Percentiles rank a stretch among this genome's conserved stretches.
These are phyloP conservation scores for Mycena chlorophos DNA, from an alignment of 768 basidiomycete species.

Conservation along the genomic window DNA sequence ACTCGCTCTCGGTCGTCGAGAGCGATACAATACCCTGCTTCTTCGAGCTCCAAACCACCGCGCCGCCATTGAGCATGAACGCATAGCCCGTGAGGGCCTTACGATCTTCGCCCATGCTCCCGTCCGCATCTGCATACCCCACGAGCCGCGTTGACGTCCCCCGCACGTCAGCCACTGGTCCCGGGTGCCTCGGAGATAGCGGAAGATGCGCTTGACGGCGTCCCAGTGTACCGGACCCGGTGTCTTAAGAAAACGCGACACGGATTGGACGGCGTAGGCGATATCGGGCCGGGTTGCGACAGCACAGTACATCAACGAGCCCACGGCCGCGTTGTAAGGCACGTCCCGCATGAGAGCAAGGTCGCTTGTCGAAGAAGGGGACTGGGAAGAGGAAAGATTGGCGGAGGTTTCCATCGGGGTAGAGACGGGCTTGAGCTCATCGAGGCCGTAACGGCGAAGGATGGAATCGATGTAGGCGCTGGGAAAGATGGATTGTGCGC, in stretches of 20 bases:
- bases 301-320: constrained; percentile 26
- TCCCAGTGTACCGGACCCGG: constrained; percentile 33
- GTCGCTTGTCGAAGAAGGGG: constrained; percentile 11
- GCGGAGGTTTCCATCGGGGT: constrained; percentile 19
- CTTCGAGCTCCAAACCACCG: constrained; percentile 36
- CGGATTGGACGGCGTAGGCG: constrained; percentile 21
- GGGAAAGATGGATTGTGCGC: constrained; percentile 27
- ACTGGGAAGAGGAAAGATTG: constrained; percentile 12
- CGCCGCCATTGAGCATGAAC: constrained; percentile 30
- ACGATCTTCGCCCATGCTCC: constrained; percentile 16
- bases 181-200: constrained; percentile 31
- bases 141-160: constrained; percentile 14
- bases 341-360: constrained; percentile 18
- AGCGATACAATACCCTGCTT: constrained; percentile 31
- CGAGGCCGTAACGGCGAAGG: constrained; percentile 23
- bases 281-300: constrained; percentile 30
- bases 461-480: constrained; percentile 29
- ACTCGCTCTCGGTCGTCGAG: constrained; percentile 25
- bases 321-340: constrained; percentile 24
- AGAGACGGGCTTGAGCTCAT: constrained; percentile 20
- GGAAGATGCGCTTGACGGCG: constrained; percentile 34
- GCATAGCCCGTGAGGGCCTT: constrained; percentile 30
- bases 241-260: constrained; percentile 29
- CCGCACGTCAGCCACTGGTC: constrained; percentile 18
- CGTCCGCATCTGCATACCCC: constrained; percentile 19